Evolutionary conservation across 2,329 filamentous ascomycete genomes (phyloP).

Genomic region (Helicocarpus griseus): DNA sequence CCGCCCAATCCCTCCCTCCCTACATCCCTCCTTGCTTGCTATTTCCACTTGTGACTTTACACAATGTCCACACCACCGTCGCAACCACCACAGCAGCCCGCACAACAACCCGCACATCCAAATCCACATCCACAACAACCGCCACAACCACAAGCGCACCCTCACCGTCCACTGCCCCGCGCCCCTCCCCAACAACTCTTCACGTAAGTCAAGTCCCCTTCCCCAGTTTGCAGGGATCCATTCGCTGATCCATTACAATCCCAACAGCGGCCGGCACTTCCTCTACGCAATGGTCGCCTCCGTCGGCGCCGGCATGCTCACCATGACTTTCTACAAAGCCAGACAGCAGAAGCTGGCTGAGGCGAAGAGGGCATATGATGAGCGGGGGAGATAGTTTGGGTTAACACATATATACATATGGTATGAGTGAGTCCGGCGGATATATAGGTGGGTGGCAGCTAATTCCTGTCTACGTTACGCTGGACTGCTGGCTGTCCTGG

Average conservation of each 20-base stretch:
- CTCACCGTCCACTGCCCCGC: background rate
- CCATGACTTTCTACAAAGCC: background rate
- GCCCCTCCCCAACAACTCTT: background rate
- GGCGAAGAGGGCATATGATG: background rate
- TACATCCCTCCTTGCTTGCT: no score
- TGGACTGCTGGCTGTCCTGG: no score
- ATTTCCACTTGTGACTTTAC: no score
- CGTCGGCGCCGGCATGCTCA: background rate
- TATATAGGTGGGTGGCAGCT: background rate
- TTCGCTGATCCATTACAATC: background rate
- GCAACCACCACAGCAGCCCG: no score
- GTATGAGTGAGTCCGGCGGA: background rate
- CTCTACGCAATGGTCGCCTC: constrained; percentile 2
- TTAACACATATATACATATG: background rate
- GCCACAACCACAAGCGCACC: no score
- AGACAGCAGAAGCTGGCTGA: background rate
- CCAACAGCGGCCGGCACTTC: background rate
- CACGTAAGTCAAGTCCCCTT: no score
- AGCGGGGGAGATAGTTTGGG: background rate
- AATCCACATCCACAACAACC: no score
- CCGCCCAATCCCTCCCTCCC: no score
- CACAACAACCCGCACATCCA: no score
- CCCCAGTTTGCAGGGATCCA: background rate
- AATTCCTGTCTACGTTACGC: no score
- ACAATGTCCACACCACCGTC: no score